Base-by-base conservation (phyloP, 192 early-diverging fungal genomes). In the Linnemannia schmuckeri region DNA sequence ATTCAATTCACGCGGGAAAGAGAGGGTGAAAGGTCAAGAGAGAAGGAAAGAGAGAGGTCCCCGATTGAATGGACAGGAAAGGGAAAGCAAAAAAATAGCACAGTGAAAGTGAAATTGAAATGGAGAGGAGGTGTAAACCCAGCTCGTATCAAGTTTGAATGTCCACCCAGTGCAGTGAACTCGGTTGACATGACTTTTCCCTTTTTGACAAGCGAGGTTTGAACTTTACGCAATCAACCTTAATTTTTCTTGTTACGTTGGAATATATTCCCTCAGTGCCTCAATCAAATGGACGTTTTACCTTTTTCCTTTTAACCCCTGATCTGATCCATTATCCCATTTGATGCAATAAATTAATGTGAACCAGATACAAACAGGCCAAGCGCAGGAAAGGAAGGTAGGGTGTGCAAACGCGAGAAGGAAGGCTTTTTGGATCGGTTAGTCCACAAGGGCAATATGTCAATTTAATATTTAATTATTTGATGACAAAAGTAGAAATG, bases 111-210 rank as follows among this genome's bases (percentile, higher is more conserved):
- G 49, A 5, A 5, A 37, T 37, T 37, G 37, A 37, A 37, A 52
- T 2, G 17, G 49, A 7, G 5, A n/a, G 9, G 17, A 57, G n/a
- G 20, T n/a, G n/a, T n/a, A 24, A 57, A n/a, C 55, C 55, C 55
- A 57, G 55, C 55, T 57, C 55, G 24, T n/a, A n/a, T 57, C 55
- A 57, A n/a, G 55, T 57, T 57, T 57, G 24, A 57, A 57, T 57
- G 22, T 57, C 24, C 55, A n/a, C 55, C n/a, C 24, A 49, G 17
- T 20, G 17, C 0, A 49, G 42, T 44, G 42, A 44, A 44, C 6
- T 7, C 6, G 42, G 42, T 44, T 5, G 42, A 44, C 42, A 10
- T 37, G 37, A 49, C 4, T 20, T 20, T 4, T 20, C 47, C 17
- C 15, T 20, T 17, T 17, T 49, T 49, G 24, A 8, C 55, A 57